Conservation (phyloP, 2,329 filamentous ascomycete species). For the Phaeomoniella chlamydospora region DNA sequence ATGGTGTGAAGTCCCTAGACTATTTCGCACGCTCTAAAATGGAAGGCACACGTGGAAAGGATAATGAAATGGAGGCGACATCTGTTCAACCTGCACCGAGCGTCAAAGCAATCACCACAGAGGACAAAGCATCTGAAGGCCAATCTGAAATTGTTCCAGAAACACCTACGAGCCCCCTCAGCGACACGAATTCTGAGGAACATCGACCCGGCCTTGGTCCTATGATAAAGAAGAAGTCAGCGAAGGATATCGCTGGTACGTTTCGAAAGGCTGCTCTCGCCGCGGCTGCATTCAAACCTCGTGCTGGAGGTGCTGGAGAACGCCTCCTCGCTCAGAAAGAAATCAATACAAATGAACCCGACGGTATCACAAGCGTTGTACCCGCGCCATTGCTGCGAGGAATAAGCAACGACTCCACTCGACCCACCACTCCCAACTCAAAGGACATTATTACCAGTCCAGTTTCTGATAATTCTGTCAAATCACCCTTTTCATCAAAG, state of each 20-base stretch:
- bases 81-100: background rate
- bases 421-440: conserved; percentile 15
- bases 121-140: conserved; percentile 4
- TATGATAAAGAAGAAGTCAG: conserved; percentile 71
- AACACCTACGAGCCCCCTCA: conserved; percentile 19
- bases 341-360: conserved; percentile 51
- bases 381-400: conserved; percentile 50
- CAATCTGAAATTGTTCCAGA: conserved; percentile 6
- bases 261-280: conserved; percentile 70
- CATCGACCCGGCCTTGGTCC: conserved; percentile 69
- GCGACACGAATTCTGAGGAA: conserved; percentile 36
- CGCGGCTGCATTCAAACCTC: conserved; percentile 66
- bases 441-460: conserved; percentile 9
- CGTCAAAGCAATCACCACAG: background rate
- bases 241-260: conserved; percentile 56
- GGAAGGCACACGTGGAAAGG: background rate
- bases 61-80: background rate
- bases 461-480: background rate
- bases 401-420: conserved; percentile 22
- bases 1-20: background rate
- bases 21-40: background rate
- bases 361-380: conserved; percentile 81
- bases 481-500: background rate
- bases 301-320: conserved; percentile 74
- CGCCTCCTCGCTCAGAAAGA: conserved; percentile 51